Base-by-base conservation (phyloP, 306 rosid species). In the Corylus avellana region DNA sequence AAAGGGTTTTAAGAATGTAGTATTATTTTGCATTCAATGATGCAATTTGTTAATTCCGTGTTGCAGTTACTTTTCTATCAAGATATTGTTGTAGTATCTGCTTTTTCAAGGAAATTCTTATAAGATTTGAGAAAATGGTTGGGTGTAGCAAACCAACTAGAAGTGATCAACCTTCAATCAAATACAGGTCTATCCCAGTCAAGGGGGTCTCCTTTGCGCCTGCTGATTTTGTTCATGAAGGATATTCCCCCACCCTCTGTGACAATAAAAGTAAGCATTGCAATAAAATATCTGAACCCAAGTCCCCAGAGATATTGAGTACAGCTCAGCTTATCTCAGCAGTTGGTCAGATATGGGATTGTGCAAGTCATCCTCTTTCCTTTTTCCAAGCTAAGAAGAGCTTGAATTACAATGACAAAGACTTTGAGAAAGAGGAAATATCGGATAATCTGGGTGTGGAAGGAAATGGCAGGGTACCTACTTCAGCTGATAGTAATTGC, bases 331-430 rank as follows among this genome's bases (percentile, higher is more conserved):
- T 95, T 69, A 81, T 90, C 82, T 81, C 93, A 42, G 86, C 90
- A 13, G 78, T 90, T 42, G 90, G 97, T 62, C 93, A 84, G 78
- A 72, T 91, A 84, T 91, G 93, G 91, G 86, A 86, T 90, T 85
- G 84, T 75, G 97, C 95, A 25, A 86, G 89, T 86, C 83, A 85
- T 35, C 92, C 98, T 0, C 84, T 92, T 81, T 81, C 77, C 12
- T 71, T 82, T 54, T 78, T 85, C 76, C 89, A 75, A 73, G 69
- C 78, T 0, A 85, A 87, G 84, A 84, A 54, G 72, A 55, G 63
- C 72, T 79, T 74, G 48, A 78, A 82, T 57, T 82, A 42, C 76
- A 87, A 83, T 73, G 85, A 69, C 58, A 70, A 74, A 57, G 84
- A 81, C 39, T 78, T 53, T 63, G 63, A n/a, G n/a, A 77, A 75